Base-by-base conservation (phyloP, 371 early-diverging fungal genomes). In the Parasitella parasitica region DNA sequence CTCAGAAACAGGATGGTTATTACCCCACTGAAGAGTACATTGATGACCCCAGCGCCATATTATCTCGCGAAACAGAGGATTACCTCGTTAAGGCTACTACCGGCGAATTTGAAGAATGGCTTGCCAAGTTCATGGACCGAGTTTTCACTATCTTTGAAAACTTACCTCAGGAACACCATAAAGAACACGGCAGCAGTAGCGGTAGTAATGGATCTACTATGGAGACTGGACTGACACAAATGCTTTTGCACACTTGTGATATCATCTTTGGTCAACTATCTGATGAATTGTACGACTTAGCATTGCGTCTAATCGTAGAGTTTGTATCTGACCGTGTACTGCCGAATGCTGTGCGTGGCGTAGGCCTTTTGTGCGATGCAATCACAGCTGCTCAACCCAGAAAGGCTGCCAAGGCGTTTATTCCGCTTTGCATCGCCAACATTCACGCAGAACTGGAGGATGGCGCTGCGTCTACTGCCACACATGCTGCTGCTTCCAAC, bases 21-120 rank as follows among this genome's bases (percentile, higher is more conserved):
- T 69, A 54, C n/a, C 76, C 78, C 39, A 81, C 70, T 18, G 80
- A 80, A 22, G 84, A 80, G 1, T 73, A 79, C 34, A 57, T 80
- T n/a, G 83, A 84, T 32, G 81, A 87, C 35, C 67, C 69, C 28
- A 75, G 76, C 32, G 59, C 43, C 6, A 56, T 67, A 20, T 52
- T 79, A 4, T 69, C 80, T 12, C 53, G 64, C 20, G 76, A 73
- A 26, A 77, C 84, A 66, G 90, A 89, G 67, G 88, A 87, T 70
- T 78, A 84, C n/a, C 64, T 80, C 34, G 68, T 86, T 58, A 77
- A 89, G 68, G 71, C 82, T 2, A 76, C 84, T 32, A 94, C 96
- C 0, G 88, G 84, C 0, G 87, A 85, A 54, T 94, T 94, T 72
- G 95, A 94, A 57, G 87, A 89, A 30, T 96, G 94, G 94, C 69